Conservation (phyloP, 352 stramenopile genomes). For the Phytophthora brassicae region DNA sequence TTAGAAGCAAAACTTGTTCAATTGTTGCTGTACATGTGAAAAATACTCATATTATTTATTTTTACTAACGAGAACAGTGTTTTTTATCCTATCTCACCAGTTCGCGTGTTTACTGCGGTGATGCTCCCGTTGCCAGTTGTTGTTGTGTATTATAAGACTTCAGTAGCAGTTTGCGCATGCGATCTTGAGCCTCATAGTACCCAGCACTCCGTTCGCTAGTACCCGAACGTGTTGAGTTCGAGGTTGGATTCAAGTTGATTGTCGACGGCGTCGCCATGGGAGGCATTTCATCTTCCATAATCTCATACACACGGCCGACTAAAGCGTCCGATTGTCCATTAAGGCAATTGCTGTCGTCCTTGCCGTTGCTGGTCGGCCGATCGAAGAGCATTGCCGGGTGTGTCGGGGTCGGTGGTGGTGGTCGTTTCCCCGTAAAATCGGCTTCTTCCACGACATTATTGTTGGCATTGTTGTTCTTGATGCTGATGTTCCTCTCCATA, state of each 20-base stretch:
- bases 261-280: conserved; percentile 23
- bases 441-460: conserved; percentile 30
- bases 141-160: conserved; percentile 84
- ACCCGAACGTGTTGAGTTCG: conserved; percentile 9
- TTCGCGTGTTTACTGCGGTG: conserved; percentile 14
- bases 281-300: conserved; percentile 39
- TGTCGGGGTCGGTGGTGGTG: conserved; percentile 15
- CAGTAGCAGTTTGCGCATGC: conserved; percentile 74
- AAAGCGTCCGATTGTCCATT: conserved; percentile 22
- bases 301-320: conserved; percentile 42
- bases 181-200: conserved; percentile 70
- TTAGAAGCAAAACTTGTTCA: too few relatives aligned
- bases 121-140: conserved; percentile 57
- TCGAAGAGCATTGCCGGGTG: conserved; percentile 53
- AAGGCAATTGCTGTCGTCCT: conserved; percentile 1
- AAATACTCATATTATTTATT: conserved; percentile 11
- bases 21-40: conserved; percentile 14
- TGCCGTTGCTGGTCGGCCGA: conserved; percentile 22
- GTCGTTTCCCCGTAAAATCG: conserved; percentile 24
- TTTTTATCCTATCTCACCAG: too few relatives aligned
- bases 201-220: conserved; percentile 44
- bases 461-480: conserved; percentile 26
- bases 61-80: conserved; percentile 5
- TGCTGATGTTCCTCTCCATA: conserved; percentile 64
- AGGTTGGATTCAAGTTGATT: conserved; percentile 24